Percentiles rank a stretch among this genome's conserved stretches.
Conservation (phyloP, 768 basidiomycete species). For the Collybiopsis confluens region DNA sequence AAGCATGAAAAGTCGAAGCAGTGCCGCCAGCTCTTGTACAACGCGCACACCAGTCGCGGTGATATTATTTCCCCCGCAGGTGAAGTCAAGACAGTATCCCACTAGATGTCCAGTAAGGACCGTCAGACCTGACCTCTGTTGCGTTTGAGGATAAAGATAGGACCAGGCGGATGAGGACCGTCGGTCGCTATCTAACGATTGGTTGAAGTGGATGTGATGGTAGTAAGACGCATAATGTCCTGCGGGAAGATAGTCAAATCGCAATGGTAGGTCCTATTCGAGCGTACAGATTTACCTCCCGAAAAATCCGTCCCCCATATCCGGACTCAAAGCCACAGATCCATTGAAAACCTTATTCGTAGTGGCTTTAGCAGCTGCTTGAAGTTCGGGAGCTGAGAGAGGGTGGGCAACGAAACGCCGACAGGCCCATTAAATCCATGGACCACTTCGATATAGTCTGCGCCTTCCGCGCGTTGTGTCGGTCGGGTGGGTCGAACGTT, state of each 20-base stretch:
- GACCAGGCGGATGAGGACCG: slow-evolving; percentile 17
- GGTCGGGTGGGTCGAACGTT: slow-evolving; percentile 16
- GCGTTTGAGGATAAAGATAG: slow-evolving; percentile 12
- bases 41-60: slow-evolving; percentile 10
- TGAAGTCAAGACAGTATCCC: slow-evolving; percentile 3
- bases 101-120: slow-evolving; percentile 12
- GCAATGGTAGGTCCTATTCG: too few relatives aligned
- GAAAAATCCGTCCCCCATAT: slow-evolving; percentile 14
- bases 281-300: slow-evolving; percentile 12
- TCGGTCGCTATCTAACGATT: slow-evolving; percentile 12
- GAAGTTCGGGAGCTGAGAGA: slow-evolving; percentile 11
- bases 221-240: slow-evolving; percentile 15
- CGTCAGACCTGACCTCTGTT: slow-evolving; percentile 11
- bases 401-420: slow-evolving; percentile 14
- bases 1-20: slow-evolving; percentile 5
- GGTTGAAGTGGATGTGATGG: slow-evolving; percentile 16
- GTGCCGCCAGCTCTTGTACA: slow-evolving; percentile 3
- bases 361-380: slow-evolving; percentile 11
- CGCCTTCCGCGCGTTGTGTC: slow-evolving; percentile 12
- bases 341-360: slow-evolving; percentile 9
- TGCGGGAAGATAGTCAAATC: too few relatives aligned
- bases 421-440: slow-evolving; percentile 15
- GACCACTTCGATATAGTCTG: slow-evolving; percentile 10
- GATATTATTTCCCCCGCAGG: neutral
- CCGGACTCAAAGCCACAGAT: slow-evolving; percentile 11